Evolutionary conservation across 139 green algal species (phyloP).

Genomic region (Yamagishiella unicocca): DNA sequence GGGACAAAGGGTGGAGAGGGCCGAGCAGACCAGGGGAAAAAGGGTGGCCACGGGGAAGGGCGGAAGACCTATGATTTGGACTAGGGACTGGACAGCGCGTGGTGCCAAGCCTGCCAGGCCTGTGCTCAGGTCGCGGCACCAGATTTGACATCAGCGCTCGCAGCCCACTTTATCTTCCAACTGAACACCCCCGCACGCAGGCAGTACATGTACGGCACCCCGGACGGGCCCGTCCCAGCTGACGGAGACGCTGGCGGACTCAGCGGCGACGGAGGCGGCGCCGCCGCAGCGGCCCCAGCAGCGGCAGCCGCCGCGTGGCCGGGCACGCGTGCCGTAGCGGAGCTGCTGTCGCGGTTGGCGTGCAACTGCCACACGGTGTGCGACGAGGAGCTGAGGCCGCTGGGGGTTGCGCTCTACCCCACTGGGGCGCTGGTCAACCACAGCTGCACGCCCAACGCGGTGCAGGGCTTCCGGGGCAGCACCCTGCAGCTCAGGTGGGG

Average conservation of each 20-base stretch:
- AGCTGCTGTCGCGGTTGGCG: constrained; percentile 75
- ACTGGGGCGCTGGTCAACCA: constrained; percentile 83
- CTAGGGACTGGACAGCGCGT: too few species aligned
- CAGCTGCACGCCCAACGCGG: constrained; percentile 72
- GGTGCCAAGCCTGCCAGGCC: too few species aligned
- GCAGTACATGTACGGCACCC: constrained; percentile 45
- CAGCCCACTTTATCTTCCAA: too few species aligned
- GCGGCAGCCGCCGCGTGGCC: constrained; percentile 31
- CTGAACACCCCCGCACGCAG: constrained; percentile 10
- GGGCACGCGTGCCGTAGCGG: constrained; percentile 59
- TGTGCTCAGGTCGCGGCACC: too few species aligned
- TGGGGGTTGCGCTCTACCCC: constrained; percentile 79
- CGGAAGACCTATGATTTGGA: too few species aligned
- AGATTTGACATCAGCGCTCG: too few species aligned
- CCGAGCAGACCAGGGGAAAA: too few species aligned
- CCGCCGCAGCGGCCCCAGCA: background rate
- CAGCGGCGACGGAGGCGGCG: background rate
- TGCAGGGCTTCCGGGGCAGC: constrained; percentile 73
- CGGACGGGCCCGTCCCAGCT: background rate
- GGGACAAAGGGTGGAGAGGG: too few species aligned
- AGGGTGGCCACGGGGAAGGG: too few species aligned
- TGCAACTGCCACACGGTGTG: constrained; percentile 85
- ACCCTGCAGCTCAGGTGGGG: constrained; percentile 75
- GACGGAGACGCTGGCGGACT: background rate
- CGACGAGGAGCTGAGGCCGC: constrained; percentile 76